These are phyloP conservation scores for Larix kaempferi DNA, from an alignment of 75 land plant species.

Conservation along the genomic window DNA sequence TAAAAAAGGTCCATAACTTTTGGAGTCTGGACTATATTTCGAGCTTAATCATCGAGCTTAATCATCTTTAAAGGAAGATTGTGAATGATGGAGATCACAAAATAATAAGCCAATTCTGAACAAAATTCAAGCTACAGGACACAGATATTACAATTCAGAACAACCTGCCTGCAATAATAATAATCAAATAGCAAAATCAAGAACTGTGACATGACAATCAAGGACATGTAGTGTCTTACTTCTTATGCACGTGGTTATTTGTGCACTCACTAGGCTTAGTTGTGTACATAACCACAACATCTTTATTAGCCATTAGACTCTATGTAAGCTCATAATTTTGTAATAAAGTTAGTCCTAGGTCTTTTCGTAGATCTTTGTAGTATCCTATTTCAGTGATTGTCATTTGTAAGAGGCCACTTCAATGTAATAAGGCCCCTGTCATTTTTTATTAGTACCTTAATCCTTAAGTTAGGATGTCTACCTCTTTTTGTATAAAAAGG, in stretches of 20 bases:
- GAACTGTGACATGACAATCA: neutral
- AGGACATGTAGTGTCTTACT: neutral
- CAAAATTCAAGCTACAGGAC: neutral
- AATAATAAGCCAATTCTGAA: neutral
- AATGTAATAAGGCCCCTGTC: too few species aligned
- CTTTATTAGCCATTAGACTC: too few species aligned
- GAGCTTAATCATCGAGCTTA: neutral
- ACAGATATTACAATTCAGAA: neutral
- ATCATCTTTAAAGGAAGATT: neutral
- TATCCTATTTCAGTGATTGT: too few species aligned
- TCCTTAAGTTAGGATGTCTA: too few species aligned
- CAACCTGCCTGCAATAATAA: neutral
- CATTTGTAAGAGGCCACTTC: too few species aligned
- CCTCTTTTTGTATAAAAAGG: too few species aligned
- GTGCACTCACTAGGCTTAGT: neutral
- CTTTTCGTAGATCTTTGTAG: too few species aligned
- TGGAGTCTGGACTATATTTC: neutral
- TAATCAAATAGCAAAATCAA: neutral
- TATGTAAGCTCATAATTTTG: too few species aligned
- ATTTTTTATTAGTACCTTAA: too few species aligned
- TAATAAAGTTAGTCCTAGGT: too few species aligned
- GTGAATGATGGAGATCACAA: neutral
- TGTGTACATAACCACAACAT: too few species aligned
- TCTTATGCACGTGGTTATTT: neutral
- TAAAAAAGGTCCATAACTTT: neutral